Base-by-base conservation (phyloP, 371 early-diverging fungal species). In the Lichtheimia hyalospora region DNA sequence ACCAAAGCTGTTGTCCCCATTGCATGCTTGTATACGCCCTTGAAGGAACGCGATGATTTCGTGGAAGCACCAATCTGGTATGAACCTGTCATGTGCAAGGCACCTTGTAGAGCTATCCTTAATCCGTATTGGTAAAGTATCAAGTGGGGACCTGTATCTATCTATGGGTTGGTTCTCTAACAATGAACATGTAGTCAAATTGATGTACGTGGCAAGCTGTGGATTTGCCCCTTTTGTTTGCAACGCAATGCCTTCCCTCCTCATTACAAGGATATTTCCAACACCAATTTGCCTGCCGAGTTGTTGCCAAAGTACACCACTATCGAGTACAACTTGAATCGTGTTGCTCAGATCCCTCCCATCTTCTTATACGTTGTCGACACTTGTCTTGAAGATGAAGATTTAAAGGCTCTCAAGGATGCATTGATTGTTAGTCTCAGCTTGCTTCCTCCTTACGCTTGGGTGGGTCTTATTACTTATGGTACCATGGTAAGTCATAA, bases 161-260 rank as follows among this genome's bases (percentile, higher is more conserved):
- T n/a, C n/a, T 34, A 8, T 34, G 14, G 14, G 7, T 50, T 18
- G 24, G 28, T 57, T 12, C 49, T 24, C 16, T 40, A 14, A 44
- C 49, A 14, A 16, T 34, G 34, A 2, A 8, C 10, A 8, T 34
- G 25, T 57, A 94, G 93, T 69, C 95, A 96, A 79, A 89, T 97
- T 52, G 97, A 99, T 69, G 93, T 93, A 51, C 90, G 93, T 43
- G 91, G 89, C 55, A 94, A 94, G 76, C 85, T 97, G 51, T 99
- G 99, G 99, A 95, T 95, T 64, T 99, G 99, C 74, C 93, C 98
- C 6, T 98, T 99, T 80, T 99, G 99, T 70, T 77, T 96, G 64
- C 91, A 92, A 70, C 92, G 98, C 62, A 99, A 99, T 79, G 90
- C 90, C 61, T 92, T 99, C 68, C 99, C 99, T 44, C 93, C 97